Conservation (phyloP, 768 basidiomycete genomes). For the Cantharellus anzutake region DNA sequence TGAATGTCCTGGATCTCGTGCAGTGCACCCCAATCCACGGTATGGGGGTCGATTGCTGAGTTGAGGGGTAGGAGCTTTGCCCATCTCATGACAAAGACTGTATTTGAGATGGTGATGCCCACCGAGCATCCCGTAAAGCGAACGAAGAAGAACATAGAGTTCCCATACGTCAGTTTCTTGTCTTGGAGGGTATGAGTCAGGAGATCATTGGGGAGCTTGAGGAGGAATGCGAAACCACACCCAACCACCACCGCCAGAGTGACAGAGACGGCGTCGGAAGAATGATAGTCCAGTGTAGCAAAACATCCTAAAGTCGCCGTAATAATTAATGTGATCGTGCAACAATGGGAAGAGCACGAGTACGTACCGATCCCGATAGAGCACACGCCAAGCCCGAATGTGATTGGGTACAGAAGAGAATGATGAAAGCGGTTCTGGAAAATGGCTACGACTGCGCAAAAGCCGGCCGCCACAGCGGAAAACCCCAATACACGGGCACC, state of each 20-base stretch:
- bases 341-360: conserved; percentile 4
- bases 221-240: conserved; percentile 62
- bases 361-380: conserved; percentile 54
- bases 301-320: conserved; percentile 34
- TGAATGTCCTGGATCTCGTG: conserved; percentile 25
- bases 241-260: conserved; percentile 55
- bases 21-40: conserved; percentile 33
- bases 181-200: conserved; percentile 48
- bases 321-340: conserved; percentile 1
- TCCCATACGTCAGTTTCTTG: conserved; percentile 53
- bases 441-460: conserved; percentile 63
- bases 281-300: conserved; percentile 36
- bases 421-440: conserved; percentile 37
- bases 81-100: conserved; percentile 43
- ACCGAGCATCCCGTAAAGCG: conserved; percentile 73
- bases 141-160: conserved; percentile 74
- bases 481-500: conserved; percentile 64
- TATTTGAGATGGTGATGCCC: conserved; percentile 59
- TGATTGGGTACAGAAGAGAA: conserved; percentile 33
- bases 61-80: conserved; percentile 30
- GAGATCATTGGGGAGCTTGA: conserved; percentile 71
- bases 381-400: conserved; percentile 40
- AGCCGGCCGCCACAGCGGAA: conserved; percentile 34
- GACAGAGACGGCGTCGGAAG: conserved; percentile 27
- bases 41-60: conserved; percentile 23